These are phyloP conservation scores for Eucalyptus erythrocorys DNA, from an alignment of 345 rosid genomes.

Conservation along the genomic window DNA sequence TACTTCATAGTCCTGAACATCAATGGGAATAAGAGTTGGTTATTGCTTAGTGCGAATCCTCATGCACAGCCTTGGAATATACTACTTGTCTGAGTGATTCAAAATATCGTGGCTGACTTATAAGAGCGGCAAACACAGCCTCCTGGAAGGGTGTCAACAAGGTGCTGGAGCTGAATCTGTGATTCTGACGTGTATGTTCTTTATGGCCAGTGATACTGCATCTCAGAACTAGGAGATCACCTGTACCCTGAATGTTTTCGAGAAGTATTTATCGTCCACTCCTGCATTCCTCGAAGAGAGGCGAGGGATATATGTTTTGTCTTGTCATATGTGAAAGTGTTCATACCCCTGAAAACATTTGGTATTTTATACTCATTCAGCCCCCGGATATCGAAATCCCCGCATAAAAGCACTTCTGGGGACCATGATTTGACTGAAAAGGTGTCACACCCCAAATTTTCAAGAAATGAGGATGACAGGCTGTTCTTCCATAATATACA, in stretches of 20 bases:
- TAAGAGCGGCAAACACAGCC: constrained; percentile 40
- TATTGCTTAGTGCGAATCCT: not conserved
- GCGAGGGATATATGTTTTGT: constrained; percentile 32
- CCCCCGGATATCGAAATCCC: not conserved
- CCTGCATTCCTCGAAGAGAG: constrained; percentile 43
- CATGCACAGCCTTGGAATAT: not conserved
- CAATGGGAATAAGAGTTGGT: not conserved
- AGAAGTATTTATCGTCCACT: constrained; percentile 40
- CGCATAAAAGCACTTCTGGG: not conserved
- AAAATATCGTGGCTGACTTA: constrained; percentile 23
- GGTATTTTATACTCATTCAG: not conserved
- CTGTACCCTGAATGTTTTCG: constrained; percentile 52
- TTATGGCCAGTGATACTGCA: constrained; percentile 5
- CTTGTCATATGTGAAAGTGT: constrained; percentile 20
- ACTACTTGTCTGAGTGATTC: constrained; percentile 18
- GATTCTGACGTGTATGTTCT: constrained; percentile 35
- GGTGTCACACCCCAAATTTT: no score
- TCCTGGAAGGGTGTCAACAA: no score
- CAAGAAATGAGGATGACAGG: no score
- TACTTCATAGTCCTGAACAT: constrained; percentile 28
- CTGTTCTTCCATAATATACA: no score
- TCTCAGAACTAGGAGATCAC: not conserved
- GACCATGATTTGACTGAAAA: not conserved
- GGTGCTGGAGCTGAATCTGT: constrained; percentile 59
- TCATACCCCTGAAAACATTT: constrained; percentile 13